These are phyloP conservation scores for Aethionema arabicum DNA, from an alignment of 345 rosid species.

Conservation along the genomic window DNA sequence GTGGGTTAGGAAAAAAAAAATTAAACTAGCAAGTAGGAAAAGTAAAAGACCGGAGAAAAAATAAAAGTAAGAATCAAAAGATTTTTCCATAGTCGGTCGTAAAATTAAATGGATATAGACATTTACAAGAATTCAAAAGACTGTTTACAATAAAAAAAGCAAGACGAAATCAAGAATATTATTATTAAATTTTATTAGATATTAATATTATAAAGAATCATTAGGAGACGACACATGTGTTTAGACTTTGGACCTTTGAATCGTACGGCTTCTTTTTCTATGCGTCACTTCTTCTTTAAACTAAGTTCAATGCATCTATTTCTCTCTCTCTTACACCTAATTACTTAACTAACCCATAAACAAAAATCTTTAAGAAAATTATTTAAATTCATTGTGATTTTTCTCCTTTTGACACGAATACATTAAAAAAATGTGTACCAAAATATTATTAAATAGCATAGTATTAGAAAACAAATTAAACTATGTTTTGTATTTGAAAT, in stretches of 20 bases:
- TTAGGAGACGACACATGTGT: conserved; percentile 22
- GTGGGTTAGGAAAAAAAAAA: too few relatives aligned
- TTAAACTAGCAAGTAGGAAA: conserved; percentile 13
- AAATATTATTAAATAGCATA: too few relatives aligned
- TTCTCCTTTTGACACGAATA: background rate
- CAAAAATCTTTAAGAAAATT: background rate
- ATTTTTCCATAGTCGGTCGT: conserved; percentile 32
- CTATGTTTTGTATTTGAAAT: too few relatives aligned
- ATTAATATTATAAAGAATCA: background rate
- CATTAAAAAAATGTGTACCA: too few relatives aligned
- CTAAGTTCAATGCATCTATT: conserved; percentile 31
- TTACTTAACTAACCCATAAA: conserved; percentile 17
- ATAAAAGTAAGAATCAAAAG: background rate
- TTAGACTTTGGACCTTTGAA: conserved; percentile 30
- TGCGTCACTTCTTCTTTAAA: too few relatives aligned
- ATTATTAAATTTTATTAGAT: background rate
- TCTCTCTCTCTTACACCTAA: conserved; percentile 25
- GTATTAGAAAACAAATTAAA: too few relatives aligned
- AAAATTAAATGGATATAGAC: conserved; percentile 30
- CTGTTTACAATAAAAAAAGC: conserved; percentile 33
- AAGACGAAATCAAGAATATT: background rate
- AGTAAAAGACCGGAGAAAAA: conserved; percentile 8
- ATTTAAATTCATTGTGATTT: background rate
- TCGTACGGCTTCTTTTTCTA: conserved; percentile 24
- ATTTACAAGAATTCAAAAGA: conserved; percentile 14